Base-by-base conservation (phyloP, 148 eudicot species). In the Silene conica region DNA sequence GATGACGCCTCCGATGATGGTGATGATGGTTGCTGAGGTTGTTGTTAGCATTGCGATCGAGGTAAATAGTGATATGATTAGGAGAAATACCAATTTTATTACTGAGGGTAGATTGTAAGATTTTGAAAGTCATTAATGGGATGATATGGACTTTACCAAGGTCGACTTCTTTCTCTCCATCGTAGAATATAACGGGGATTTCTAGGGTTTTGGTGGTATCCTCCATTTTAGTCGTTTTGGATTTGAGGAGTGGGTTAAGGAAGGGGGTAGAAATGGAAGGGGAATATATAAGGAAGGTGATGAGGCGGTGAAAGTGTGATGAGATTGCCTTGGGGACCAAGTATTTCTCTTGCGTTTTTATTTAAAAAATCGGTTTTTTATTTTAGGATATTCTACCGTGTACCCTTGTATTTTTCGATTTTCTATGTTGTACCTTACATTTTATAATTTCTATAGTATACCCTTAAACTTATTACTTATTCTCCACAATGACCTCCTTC, bases 21-120 rank as follows among this genome's bases (percentile, higher is more conserved):
- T 64, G 8, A 5, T 20, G 18, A 48, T 25, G 28, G 31, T 34
- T 11, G 62, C 20, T 26, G 23, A 45, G 34, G 23, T 12, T 25
- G 21, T n/a, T 55, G 10, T 21, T 46, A 65, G 25, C 25, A 38
- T 15, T 52, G 10, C 81, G 73, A 64, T 85, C 86, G 75, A 87
- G 77, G 69, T 89, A 90, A 59, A 81, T 88, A 6, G 92, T 86
- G 78, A 93, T 85, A 43, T 90, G 91, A 64, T 89, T 90, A 1
- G 89, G 93, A 0, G 96, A 93, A 43, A 89, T 83, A 0, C 93
- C 87, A 76, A 93, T 85, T 78, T 63, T 80, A 4, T 78, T 73
- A 68, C 89, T 80, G 38, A 93, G 45, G 10, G 81, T 67, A 2
- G 82, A 58, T 76, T 86, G 93, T 57, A 93, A 85, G 1, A 63